A percentile compares a stretch with the other conserved stretches of the same genome.
Evolutionary conservation across 2,329 filamentous ascomycete species (phyloP).

Genomic region (Fusarium avenaceum): DNA sequence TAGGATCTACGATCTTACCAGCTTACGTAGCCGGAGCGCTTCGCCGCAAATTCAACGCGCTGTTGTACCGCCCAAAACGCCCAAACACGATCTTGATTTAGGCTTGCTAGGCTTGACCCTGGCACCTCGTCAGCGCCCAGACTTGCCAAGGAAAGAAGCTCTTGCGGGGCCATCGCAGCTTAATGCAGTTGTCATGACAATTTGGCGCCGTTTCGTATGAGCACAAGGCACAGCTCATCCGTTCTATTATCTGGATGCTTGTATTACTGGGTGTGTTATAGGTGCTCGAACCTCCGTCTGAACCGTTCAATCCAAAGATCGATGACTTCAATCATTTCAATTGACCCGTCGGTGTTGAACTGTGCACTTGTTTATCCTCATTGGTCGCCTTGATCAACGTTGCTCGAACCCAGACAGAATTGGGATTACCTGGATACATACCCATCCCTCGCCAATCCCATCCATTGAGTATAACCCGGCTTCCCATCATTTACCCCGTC

Average conservation of each 20-base stretch:
- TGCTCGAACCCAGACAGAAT: conserved; percentile 6
- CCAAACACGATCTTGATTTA: conserved; percentile 22
- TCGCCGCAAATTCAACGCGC: conserved; percentile 26
- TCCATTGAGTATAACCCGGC: conserved; percentile 2
- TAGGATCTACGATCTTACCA: conserved; percentile 44
- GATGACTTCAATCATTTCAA: conserved; percentile 9
- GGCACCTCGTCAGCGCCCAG: conserved; percentile 34
- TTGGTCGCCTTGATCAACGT: conserved; percentile 15
- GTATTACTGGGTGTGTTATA: neutral
- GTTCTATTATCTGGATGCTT: conserved; percentile 1
- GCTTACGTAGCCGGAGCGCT: conserved; percentile 22
- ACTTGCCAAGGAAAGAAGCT: conserved; percentile 31
- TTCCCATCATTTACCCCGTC: conserved; percentile 25
- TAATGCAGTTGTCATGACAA: conserved; percentile 49
- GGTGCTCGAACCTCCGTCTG: conserved; percentile 3
- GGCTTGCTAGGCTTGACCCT: conserved; percentile 13
- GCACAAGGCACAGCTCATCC: conserved; percentile 21
- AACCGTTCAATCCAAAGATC: neutral
- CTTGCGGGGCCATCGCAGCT: conserved; percentile 26
- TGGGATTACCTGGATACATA: conserved; percentile 6
- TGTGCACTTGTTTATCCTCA: neutral
- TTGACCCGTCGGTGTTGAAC: neutral
- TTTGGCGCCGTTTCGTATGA: conserved; percentile 44
- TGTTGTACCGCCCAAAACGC: conserved; percentile 1
- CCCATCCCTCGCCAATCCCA: conserved; percentile 33